Base-by-base conservation (phyloP, 495 filamentous ascomycete species). In the Aspergillus nidulans region DNA sequence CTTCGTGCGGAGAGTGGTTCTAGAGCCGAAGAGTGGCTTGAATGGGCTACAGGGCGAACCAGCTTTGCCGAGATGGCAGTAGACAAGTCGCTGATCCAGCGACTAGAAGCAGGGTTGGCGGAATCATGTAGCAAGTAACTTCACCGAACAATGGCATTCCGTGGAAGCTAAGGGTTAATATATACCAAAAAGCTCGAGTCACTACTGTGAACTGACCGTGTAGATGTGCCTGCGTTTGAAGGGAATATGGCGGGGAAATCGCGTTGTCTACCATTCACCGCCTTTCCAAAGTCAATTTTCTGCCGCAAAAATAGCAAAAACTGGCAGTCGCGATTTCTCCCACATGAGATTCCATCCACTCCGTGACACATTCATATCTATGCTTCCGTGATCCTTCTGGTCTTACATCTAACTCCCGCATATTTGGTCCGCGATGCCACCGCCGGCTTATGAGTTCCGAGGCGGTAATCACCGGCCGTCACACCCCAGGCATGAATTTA, bases 31-130 rank as follows among this genome's bases (percentile, higher is more conserved):
- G 56, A 68, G 3, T 85, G 80, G 79, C 49, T 90, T 42, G 73
- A 81, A 15, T 91, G 85, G 85, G 76, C 71, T 63, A 77, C 69
- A 13, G 76, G 56, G 19, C 64, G 77, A 32, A 80, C 87, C 3
- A 87, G 84, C 55, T 91, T 86, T 60, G 62, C 71, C 1, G 85
- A 89, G 62, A 72, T 84, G 64, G 82, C 77, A 15, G 53, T 65
- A 16, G 76, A 77, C 58, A 73, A 65, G 39, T 40, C 49, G 15
- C 64, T 81, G 55, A 74, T 81, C 8, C 42, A 60, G 4, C 28
- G 52, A 25, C 36, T 74, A 16, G 63, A 67, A 39, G 52, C 50
- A 0, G 71, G 72, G 0, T 40, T 70, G 41, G 15, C 4, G 2
- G 49, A 43, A 24, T 19, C 18, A 16, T 53, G 24, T 18, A 43